These are phyloP conservation scores for Arabis hirsuta DNA, from an alignment of 345 rosid genomes.

Conservation along the genomic window DNA sequence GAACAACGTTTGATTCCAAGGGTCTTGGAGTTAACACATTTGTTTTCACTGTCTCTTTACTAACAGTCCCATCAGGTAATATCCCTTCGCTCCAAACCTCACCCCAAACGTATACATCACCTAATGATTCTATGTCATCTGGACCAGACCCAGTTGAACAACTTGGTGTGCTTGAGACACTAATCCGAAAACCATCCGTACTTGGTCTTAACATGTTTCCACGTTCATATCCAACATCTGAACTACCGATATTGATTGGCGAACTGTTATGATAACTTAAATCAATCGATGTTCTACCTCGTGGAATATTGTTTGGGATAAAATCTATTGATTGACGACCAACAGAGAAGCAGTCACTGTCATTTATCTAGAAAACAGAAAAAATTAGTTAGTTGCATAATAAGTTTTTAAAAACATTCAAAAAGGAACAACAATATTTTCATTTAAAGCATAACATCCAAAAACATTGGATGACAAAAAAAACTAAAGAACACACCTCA, in stretches of 20 bases:
- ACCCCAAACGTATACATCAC: conserved; percentile 97
- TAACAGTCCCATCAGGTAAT: conserved; percentile 58
- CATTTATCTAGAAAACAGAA: conserved; percentile 54
- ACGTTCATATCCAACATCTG: conserved; percentile 86
- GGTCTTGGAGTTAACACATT: conserved; percentile 82
- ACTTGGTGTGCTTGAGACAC: conserved; percentile 97
- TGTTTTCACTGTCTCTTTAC: conserved; percentile 49
- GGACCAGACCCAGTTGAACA: conserved; percentile 97
- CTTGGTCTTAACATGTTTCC: conserved; percentile 90
- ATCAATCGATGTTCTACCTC: conserved; percentile 68
- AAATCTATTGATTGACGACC: conserved; percentile 61
- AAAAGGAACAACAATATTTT: no score
- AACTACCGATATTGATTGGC: conserved; percentile 50
- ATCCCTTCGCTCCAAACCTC: conserved; percentile 84
- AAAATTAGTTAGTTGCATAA: background rate
- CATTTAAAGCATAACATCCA: no score
- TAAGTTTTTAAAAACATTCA: no score
- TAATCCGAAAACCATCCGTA: conserved; percentile 86
- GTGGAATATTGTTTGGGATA: conserved; percentile 50
- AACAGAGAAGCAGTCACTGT: conserved; percentile 50
- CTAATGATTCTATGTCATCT: conserved; percentile 96
- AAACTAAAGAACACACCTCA: conserved; percentile 59
- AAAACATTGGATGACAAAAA: background rate
- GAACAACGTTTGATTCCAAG: conserved; percentile 88
- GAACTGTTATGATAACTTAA: conserved; percentile 46